Conservation (phyloP, 2,329 filamentous ascomycete species). For the Nemania sp. region DNA sequence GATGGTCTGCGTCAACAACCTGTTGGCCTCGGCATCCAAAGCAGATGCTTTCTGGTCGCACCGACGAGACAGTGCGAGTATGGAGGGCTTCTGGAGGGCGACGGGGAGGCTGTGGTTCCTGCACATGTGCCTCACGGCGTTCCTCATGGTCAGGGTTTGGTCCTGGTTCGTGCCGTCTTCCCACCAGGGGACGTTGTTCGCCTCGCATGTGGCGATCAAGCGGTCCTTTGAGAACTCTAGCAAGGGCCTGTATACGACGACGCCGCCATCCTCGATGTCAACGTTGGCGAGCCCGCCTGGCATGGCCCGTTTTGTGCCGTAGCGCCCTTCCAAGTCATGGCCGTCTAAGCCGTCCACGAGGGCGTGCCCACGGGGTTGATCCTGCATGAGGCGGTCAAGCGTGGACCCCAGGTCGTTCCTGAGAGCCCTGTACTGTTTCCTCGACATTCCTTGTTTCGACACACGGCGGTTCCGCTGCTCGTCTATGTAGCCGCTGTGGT, state of each 20-base stretch:
- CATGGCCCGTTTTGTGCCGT: constrained; percentile 19
- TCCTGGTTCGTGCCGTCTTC: constrained; percentile 86
- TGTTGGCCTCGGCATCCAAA: constrained; percentile 57
- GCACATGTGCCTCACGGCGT: constrained; percentile 75
- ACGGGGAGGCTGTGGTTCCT: constrained; percentile 64
- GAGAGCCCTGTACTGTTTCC: constrained; percentile 32
- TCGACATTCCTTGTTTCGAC: constrained; percentile 42
- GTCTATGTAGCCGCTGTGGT: constrained; percentile 65
- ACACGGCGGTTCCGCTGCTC: constrained; percentile 47
- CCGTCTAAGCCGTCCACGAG: constrained; percentile 16
- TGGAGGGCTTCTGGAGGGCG: constrained; percentile 67
- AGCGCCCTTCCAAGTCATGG: constrained; percentile 33
- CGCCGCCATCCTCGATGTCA: constrained; percentile 65
- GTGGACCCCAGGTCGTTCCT: constrained; percentile 34
- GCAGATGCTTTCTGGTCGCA: constrained; percentile 50
- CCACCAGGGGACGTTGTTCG: constrained; percentile 72
- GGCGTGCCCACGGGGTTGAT: constrained; percentile 28
- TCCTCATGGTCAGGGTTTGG: constrained; percentile 75
- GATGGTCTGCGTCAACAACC: constrained; percentile 56
- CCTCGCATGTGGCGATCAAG: constrained; percentile 74
- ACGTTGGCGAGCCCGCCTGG: constrained; percentile 31
- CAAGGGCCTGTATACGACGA: constrained; percentile 71
- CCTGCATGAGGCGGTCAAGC: constrained; percentile 24
- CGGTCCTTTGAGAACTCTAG: constrained; percentile 72
- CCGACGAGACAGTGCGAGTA: constrained; percentile 64